Conservation (phyloP, 2,329 filamentous ascomycete genomes). For the Fusarium sp. region DNA sequence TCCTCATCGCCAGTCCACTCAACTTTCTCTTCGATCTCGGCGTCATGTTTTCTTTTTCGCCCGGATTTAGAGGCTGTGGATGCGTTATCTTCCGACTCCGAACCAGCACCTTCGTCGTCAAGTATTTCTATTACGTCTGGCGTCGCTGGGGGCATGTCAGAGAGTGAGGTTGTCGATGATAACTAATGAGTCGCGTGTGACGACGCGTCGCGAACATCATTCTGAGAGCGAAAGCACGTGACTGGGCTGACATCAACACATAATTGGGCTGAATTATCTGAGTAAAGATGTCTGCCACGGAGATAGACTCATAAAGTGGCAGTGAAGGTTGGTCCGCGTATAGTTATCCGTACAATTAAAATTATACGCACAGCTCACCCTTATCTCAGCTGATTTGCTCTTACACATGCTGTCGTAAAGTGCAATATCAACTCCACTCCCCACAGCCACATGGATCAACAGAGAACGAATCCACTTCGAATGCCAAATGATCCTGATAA, state of each 20-base stretch:
- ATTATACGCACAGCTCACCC: no score
- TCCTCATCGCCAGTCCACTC: conserved; percentile 72
- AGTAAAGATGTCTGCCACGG: no score
- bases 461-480: background rate
- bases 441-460: conserved; percentile 32
- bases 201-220: conserved; percentile 21
- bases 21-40: conserved; percentile 59
- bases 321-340: no score
- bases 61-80: conserved; percentile 18
- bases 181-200: conserved; percentile 24
- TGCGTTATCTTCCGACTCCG: conserved; percentile 35
- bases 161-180: conserved; percentile 1
- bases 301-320: background rate
- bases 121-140: conserved; percentile 47
- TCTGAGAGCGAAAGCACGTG: conserved; percentile 46
- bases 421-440: no score
- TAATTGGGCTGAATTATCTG: no score
- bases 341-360: no score
- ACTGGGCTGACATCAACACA: background rate
- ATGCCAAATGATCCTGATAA: conserved; percentile 13
- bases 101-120: conserved; percentile 45
- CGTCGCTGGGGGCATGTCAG: conserved; percentile 30
- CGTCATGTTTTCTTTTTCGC: conserved; percentile 56
- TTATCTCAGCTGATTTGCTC: no score
- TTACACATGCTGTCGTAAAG: no score